These are phyloP conservation scores for Penicillium paneum DNA, from an alignment of 2,329 filamentous ascomycete species.

Conservation along the genomic window DNA sequence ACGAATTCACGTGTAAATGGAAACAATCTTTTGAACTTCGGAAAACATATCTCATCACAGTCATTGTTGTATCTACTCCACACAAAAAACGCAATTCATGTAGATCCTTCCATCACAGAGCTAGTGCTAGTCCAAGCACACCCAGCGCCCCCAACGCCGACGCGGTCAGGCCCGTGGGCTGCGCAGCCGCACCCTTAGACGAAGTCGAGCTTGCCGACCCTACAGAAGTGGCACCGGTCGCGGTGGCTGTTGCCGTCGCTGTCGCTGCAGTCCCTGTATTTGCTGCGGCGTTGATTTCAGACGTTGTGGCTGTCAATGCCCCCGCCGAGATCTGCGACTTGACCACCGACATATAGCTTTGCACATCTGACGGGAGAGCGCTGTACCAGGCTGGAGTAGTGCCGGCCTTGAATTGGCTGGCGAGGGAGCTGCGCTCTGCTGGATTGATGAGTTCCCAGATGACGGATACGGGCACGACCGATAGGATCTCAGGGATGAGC, in stretches of 20 bases:
- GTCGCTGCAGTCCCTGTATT: slow-evolving; percentile 7
- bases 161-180: slow-evolving; percentile 18
- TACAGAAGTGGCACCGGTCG: slow-evolving; percentile 1
- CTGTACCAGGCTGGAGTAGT: slow-evolving; percentile 34
- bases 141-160: slow-evolving; percentile 23
- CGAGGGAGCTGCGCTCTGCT: slow-evolving; percentile 28
- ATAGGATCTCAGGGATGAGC: slow-evolving; percentile 31
- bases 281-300: slow-evolving; percentile 13
- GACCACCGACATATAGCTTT: slow-evolving; percentile 33
- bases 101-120: slow-evolving; percentile 14
- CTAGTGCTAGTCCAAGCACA: slow-evolving; percentile 24
- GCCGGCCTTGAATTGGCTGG: slow-evolving; percentile 32
- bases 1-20: background rate
- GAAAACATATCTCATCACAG: background rate
- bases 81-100: background rate
- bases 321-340: slow-evolving; percentile 29
- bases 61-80: slow-evolving; percentile 3
- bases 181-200: slow-evolving; percentile 9
- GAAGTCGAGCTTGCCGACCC: slow-evolving; percentile 16
- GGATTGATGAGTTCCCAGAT: slow-evolving; percentile 32
- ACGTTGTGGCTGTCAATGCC: slow-evolving; percentile 27
- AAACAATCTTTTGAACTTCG: background rate
- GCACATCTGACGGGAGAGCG: slow-evolving; percentile 30
- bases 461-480: slow-evolving; percentile 30
- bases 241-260: slow-evolving; percentile 9